These are phyloP conservation scores for Berberis thunbergii DNA, from an alignment of 164 flowering plant genomes.

Conservation along the genomic window DNA sequence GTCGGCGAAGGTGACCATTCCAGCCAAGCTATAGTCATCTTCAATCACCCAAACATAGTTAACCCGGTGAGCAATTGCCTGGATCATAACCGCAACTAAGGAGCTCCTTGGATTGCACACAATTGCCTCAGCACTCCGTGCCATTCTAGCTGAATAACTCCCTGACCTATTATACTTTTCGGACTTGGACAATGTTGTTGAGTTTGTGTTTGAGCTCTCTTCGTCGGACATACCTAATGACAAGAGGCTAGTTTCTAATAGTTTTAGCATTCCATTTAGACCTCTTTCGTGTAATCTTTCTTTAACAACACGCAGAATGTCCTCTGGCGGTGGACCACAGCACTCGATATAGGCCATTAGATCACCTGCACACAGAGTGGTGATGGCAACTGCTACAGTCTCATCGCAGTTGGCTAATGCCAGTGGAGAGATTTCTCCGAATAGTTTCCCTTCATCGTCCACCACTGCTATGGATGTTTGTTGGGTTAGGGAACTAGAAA, in stretches of 20 bases:
- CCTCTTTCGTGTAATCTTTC: conserved; percentile 40
- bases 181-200: conserved; percentile 7
- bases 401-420: conserved; percentile 67
- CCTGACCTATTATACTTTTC: conserved; percentile 31
- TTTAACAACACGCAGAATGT: conserved; percentile 42
- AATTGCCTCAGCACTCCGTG: conserved; percentile 66
- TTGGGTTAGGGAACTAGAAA: conserved; percentile 33
- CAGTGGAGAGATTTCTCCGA: conserved; percentile 84
- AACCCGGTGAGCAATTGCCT: conserved; percentile 77
- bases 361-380: conserved; percentile 63
- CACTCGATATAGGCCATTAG: conserved; percentile 85
- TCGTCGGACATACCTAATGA: conserved; percentile 45
- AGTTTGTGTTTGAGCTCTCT: conserved; percentile 17
- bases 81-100: conserved; percentile 87
- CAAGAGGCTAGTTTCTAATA: conserved; percentile 17
- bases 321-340: conserved; percentile 63
- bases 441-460: conserved; percentile 41
- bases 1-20: conserved; percentile 66
- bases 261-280: conserved; percentile 39
- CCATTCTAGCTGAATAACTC: conserved; percentile 59
- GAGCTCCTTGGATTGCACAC: conserved; percentile 78
- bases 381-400: conserved; percentile 55
- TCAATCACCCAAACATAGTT: conserved; percentile 88
- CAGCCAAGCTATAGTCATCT: conserved; percentile 56
- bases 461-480: conserved; percentile 76